A percentile compares a stretch with the other conserved stretches of the same genome.
Evolutionary conservation across 306 rosid species (phyloP).

Genomic region (Echinosophora koreensis): DNA sequence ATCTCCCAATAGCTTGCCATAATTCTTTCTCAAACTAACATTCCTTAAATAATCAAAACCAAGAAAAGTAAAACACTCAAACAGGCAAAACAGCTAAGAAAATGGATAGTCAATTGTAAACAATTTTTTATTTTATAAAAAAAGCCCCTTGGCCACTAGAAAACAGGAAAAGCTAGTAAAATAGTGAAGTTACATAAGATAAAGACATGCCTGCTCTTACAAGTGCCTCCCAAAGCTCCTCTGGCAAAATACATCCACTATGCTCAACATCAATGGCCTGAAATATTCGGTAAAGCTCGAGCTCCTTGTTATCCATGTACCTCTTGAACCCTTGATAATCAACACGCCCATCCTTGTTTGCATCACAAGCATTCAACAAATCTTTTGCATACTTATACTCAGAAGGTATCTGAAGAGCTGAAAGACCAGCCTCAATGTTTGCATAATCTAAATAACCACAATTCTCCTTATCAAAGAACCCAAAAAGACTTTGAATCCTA

Average conservation of each 20-base stretch:
- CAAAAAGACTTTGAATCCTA: constrained; percentile 71
- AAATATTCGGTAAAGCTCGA: constrained; percentile 89
- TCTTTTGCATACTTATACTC: constrained; percentile 91
- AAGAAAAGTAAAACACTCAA: constrained; percentile 25
- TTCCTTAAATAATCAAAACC: constrained; percentile 11
- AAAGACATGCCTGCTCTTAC: constrained; percentile 71
- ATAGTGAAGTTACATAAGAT: neutral
- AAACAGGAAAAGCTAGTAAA: neutral
- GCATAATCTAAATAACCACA: constrained; percentile 71
- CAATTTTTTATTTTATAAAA: neutral
- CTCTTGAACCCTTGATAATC: constrained; percentile 77
- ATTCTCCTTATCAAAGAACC: constrained; percentile 75
- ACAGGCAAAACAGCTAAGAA: constrained; percentile 33
- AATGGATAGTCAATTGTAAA: neutral
- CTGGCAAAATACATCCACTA: constrained; percentile 87
- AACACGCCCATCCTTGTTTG: constrained; percentile 80
- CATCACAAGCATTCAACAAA: constrained; percentile 79
- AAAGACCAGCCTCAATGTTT: constrained; percentile 82
- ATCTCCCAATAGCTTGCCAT: too few species aligned
- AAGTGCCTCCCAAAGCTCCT: constrained; percentile 98
- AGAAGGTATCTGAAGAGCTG: constrained; percentile 82
- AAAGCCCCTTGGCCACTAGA: neutral
- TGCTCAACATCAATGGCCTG: constrained; percentile 97
- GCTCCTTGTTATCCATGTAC: constrained; percentile 94
- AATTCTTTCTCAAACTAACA: constrained; percentile 10